These are phyloP conservation scores for Bipolaris gigantea DNA, from an alignment of 2,329 filamentous ascomycete species.

Conservation along the genomic window DNA sequence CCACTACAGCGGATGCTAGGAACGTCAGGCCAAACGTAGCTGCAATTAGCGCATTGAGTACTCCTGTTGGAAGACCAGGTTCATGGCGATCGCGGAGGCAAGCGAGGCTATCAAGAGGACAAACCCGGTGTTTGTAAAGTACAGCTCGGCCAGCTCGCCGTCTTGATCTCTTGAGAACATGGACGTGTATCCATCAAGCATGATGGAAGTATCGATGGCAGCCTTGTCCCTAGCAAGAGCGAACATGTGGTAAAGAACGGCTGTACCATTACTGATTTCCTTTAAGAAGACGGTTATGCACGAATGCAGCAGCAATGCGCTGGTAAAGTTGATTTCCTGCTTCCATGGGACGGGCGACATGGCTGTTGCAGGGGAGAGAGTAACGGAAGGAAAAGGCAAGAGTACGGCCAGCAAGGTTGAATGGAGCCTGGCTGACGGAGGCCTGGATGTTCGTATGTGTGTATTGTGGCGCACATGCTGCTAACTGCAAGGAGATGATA, in stretches of 20 bases:
- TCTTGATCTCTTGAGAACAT: constrained; percentile 3
- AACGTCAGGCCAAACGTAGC: constrained; percentile 7
- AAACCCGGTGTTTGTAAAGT: constrained; percentile 9
- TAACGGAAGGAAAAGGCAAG: background rate
- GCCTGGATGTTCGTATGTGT: background rate
- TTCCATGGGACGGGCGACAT: background rate
- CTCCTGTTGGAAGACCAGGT: constrained; percentile 1
- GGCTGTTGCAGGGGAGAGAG: background rate
- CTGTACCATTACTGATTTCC: background rate
- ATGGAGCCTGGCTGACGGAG: background rate
- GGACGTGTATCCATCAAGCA: constrained; percentile 7
- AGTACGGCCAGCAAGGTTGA: background rate
- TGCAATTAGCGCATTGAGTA: constrained; percentile 6
- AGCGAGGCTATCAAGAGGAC: constrained; percentile 5
- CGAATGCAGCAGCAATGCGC: background rate
- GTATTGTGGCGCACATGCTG: background rate
- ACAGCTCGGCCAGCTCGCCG: constrained; percentile 8
- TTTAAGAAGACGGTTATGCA: background rate
- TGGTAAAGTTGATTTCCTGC: background rate
- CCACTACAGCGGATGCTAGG: constrained; percentile 1
- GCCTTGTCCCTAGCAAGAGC: background rate
- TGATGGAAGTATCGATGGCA: background rate
- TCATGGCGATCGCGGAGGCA: constrained; percentile 7
- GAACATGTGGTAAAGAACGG: background rate
- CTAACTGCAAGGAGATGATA: background rate